phyloP scores from a whole-genome alignment of 2,329 filamentous ascomycete species.

The Colletotrichum falcatum region DNA sequence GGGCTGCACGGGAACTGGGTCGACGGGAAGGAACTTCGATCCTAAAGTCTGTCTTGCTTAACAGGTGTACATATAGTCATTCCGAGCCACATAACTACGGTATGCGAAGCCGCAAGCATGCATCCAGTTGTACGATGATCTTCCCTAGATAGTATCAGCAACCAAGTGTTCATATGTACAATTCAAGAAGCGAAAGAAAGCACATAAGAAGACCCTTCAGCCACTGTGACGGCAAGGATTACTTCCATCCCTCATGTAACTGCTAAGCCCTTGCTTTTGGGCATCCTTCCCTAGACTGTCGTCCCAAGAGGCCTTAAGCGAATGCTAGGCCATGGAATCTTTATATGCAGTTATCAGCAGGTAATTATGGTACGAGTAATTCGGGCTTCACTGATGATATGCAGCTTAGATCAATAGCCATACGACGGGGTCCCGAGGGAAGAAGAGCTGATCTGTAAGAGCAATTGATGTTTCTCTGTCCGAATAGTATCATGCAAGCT shows the following conservation, averaged over 20 bases:
- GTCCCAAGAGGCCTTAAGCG: slow-evolving; percentile 60
- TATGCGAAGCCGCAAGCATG: neutral
- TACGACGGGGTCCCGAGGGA: neutral
- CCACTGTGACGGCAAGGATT: neutral
- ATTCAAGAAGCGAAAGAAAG: neutral
- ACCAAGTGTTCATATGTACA: neutral
- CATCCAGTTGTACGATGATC: too few species aligned
- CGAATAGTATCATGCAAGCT: neutral
- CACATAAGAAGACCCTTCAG: too few species aligned
- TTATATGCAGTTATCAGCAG: slow-evolving; percentile 42
- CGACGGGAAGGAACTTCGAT: slow-evolving; percentile 23
- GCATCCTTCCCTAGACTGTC: slow-evolving; percentile 45
- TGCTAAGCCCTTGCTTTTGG: neutral
- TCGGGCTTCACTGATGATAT: too few species aligned
- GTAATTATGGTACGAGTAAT: too few species aligned
- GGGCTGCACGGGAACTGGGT: slow-evolving; percentile 35
- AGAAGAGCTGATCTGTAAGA: neutral
- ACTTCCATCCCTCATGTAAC: neutral
- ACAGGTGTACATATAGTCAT: neutral
- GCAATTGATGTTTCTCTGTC: neutral
- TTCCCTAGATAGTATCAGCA: neutral
- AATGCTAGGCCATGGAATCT: slow-evolving; percentile 62
- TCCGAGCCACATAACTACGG: neutral
- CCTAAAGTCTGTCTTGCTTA: neutral
- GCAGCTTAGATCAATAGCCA: slow-evolving; percentile 8